A percentile compares a stretch with the other conserved stretches of the same genome.
Conservation (phyloP, 257 asterid species). For the Gynochthodes officinalis region DNA sequence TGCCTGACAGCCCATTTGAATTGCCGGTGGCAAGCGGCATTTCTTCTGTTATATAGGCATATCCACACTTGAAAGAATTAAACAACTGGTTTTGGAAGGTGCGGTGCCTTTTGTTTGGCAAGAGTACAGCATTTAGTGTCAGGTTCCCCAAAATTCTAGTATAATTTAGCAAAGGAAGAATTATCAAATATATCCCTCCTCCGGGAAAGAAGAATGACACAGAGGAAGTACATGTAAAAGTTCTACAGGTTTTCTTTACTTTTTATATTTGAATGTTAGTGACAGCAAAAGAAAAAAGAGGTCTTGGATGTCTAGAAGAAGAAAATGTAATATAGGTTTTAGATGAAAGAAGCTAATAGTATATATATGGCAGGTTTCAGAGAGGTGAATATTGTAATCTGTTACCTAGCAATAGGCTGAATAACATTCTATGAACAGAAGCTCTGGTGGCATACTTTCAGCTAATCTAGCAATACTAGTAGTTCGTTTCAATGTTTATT, state of each 20-base stretch:
- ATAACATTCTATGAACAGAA: neutral
- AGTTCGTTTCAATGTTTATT: neutral
- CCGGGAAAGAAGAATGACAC: conserved; percentile 33
- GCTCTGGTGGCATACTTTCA: conserved; percentile 1
- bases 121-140: conserved; percentile 22
- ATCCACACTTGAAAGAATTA: conserved; percentile 21
- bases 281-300: conserved; percentile 21
- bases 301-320: conserved; percentile 12
- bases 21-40: conserved; percentile 44
- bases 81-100: conserved; percentile 29
- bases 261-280: conserved; percentile 12
- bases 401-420: conserved; percentile 9
- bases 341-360: conserved; percentile 13
- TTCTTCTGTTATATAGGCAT: conserved; percentile 50
- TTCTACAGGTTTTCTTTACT: conserved; percentile 16
- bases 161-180: conserved; percentile 36
- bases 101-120: conserved; percentile 31
- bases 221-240: conserved; percentile 32
- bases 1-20: conserved; percentile 75
- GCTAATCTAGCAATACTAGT: neutral
- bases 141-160: conserved; percentile 21
- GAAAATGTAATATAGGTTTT: conserved; percentile 32
- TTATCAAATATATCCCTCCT: conserved; percentile 24
- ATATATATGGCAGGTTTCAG: conserved; percentile 13
- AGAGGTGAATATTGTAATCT: conserved; percentile 23